Conservation (phyloP, 345 rosid species). For the Psidium guajava region DNA sequence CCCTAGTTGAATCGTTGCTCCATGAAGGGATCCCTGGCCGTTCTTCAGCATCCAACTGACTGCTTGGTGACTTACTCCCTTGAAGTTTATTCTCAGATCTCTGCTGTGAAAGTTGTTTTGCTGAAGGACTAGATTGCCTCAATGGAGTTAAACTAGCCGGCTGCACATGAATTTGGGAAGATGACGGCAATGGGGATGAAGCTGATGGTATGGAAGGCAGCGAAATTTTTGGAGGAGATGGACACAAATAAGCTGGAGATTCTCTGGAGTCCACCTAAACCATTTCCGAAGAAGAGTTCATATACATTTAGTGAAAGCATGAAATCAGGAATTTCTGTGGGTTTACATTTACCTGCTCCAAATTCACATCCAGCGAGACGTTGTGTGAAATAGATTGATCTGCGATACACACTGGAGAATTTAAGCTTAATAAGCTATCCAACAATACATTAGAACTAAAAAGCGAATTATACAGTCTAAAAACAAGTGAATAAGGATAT, state of each 20-base stretch:
- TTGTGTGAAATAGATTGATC: conserved; percentile 60
- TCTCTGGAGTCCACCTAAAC: conserved; percentile 45
- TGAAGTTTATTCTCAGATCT: conserved; percentile 26
- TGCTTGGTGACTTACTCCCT: conserved; percentile 31
- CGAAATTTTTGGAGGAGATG: conserved; percentile 50
- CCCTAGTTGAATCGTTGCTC: conserved; percentile 46
- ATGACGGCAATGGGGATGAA: conserved; percentile 49
- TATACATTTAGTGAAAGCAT: neutral
- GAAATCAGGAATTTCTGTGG: neutral
- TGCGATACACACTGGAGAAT: conserved; percentile 18
- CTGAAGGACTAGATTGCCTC: conserved; percentile 26
- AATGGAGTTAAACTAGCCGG: conserved; percentile 31
- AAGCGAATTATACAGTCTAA: neutral
- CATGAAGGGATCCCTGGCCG: conserved; percentile 31
- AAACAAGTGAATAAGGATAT: neutral
- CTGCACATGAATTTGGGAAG: conserved; percentile 38
- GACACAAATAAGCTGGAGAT: conserved; percentile 30
- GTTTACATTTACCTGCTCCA: conserved; percentile 51
- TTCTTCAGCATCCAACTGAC: conserved; percentile 28
- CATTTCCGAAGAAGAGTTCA: neutral
- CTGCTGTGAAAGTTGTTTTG: conserved; percentile 25
- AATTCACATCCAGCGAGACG: conserved; percentile 44
- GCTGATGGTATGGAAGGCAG: conserved; percentile 58
- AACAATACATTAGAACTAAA: neutral
- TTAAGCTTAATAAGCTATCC: neutral